phyloP scores from a whole-genome alignment of 2,329 filamentous ascomycete species.

The Davidsoniella eucalypti region DNA sequence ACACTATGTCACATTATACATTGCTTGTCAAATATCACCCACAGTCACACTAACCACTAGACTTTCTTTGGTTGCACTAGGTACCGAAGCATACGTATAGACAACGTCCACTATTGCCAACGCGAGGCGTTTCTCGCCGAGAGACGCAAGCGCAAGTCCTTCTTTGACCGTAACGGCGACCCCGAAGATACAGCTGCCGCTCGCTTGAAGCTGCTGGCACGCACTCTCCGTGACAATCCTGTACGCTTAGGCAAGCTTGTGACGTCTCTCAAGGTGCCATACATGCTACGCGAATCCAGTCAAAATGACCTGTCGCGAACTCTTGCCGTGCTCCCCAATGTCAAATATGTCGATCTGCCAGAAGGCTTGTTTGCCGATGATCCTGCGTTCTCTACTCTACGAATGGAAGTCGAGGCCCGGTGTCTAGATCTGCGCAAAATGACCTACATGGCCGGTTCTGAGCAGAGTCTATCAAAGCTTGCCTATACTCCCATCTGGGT shows the following conservation, averaged over 20 bases:
- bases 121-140: slow-evolving; percentile 69
- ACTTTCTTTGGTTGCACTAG: slow-evolving; percentile 26
- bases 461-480: slow-evolving; percentile 58
- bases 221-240: slow-evolving; percentile 65
- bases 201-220: slow-evolving; percentile 62
- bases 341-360: slow-evolving; percentile 80
- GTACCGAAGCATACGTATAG: slow-evolving; percentile 80
- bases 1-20: neutral
- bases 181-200: slow-evolving; percentile 64
- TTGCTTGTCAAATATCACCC: neutral
- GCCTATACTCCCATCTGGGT: slow-evolving; percentile 50
- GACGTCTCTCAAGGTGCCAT: slow-evolving; percentile 71
- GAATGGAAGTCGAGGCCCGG: slow-evolving; percentile 67
- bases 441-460: slow-evolving; percentile 64
- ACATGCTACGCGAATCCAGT: slow-evolving; percentile 82
- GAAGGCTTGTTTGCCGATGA: slow-evolving; percentile 79
- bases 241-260: slow-evolving; percentile 52
- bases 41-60: neutral
- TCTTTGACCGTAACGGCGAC: slow-evolving; percentile 60
- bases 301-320: slow-evolving; percentile 73
- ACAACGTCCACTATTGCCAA: slow-evolving; percentile 86
- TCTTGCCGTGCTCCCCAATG: slow-evolving; percentile 67
- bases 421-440: slow-evolving; percentile 80
- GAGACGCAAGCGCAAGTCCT: slow-evolving; percentile 55
- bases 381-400: slow-evolving; percentile 53